phyloP scores from a whole-genome alignment of 1,284 basidiomycete genomes.

The Blastosporella zonata region DNA sequence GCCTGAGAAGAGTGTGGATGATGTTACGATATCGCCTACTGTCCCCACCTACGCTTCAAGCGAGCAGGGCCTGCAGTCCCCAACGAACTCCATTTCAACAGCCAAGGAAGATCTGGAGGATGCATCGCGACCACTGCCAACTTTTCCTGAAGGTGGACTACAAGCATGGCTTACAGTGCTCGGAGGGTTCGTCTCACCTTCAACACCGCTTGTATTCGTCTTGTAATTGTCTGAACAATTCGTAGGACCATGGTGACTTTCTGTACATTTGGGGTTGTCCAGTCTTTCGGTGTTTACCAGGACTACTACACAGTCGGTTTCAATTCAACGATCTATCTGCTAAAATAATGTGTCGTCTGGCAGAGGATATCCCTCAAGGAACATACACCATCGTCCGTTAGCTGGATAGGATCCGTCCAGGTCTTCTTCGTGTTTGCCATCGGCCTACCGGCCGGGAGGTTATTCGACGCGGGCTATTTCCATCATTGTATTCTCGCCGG shows the following conservation, averaged over 20 bases:
- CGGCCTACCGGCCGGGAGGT: slow-evolving; percentile 35
- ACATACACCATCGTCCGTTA: slow-evolving; percentile 34
- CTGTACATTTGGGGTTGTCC: slow-evolving; percentile 36
- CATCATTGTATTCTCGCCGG: slow-evolving; percentile 32
- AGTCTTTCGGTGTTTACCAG: slow-evolving; percentile 47
- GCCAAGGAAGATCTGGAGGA: slow-evolving; percentile 17
- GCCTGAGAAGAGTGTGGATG: slow-evolving; percentile 10
- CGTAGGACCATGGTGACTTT: slow-evolving; percentile 30
- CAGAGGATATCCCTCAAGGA: slow-evolving; percentile 28
- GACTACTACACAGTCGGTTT: slow-evolving; percentile 39
- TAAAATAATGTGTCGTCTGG: background rate
- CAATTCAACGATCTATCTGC: background rate
- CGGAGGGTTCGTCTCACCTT: slow-evolving; percentile 31
- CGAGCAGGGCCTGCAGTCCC: slow-evolving; percentile 12
- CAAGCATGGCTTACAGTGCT: slow-evolving; percentile 38
- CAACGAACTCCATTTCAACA: slow-evolving; percentile 8
- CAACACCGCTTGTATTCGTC: background rate
- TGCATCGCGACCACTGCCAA: background rate
- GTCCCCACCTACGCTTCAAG: slow-evolving; percentile 11
- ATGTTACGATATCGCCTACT: slow-evolving; percentile 11
- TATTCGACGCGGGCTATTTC: slow-evolving; percentile 37
- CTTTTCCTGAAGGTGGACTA: slow-evolving; percentile 35
- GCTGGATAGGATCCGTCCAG: slow-evolving; percentile 44
- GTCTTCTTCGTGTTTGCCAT: slow-evolving; percentile 37
- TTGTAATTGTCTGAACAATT: background rate